phyloP scores from a whole-genome alignment of 75 land plant genomes.

The Cryptomeria japonica region DNA sequence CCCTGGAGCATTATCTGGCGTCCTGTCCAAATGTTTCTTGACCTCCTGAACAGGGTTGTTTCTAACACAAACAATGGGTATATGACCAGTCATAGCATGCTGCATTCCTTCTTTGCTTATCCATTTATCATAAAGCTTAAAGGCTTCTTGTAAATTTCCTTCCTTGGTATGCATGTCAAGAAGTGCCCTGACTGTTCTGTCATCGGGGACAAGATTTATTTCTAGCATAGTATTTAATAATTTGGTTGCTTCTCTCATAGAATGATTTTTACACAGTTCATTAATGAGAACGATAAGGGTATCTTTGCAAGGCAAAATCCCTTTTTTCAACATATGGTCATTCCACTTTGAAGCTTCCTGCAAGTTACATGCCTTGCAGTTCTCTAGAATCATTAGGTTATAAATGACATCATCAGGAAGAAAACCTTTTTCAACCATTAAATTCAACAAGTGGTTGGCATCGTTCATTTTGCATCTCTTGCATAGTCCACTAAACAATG shows the following conservation, averaged over 20 bases:
- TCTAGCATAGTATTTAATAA: slow-evolving; percentile 4
- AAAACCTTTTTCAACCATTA: slow-evolving; percentile 42
- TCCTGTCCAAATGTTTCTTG: slow-evolving; percentile 5
- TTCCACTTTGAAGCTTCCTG: slow-evolving; percentile 66
- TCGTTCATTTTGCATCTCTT: slow-evolving; percentile 52
- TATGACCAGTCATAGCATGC: not conserved
- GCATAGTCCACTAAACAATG: slow-evolving; percentile 54
- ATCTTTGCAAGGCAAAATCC: slow-evolving; percentile 49
- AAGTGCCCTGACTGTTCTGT: slow-evolving; percentile 8
- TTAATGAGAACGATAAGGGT: not conserved
- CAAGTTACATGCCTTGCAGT: slow-evolving; percentile 46
- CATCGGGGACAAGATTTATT: not conserved
- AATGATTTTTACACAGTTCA: slow-evolving; percentile 8
- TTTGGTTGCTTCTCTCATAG: not conserved
- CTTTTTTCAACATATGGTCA: slow-evolving; percentile 64
- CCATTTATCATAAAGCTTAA: slow-evolving; percentile 2
- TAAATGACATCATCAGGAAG: slow-evolving; percentile 72
- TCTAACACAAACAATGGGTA: not conserved
- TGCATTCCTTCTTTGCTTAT: slow-evolving; percentile 1
- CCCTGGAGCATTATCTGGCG: not conserved
- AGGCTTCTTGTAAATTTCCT: slow-evolving; percentile 4
- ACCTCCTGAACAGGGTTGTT: not conserved
- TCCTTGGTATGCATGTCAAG: not conserved
- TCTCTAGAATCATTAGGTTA: slow-evolving; percentile 66
- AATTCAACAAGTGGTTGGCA: slow-evolving; percentile 39